A percentile compares a stretch with the other conserved stretches of the same genome.
Conservation (phyloP, 148 eudicot species). For the Linanthus parryae region DNA sequence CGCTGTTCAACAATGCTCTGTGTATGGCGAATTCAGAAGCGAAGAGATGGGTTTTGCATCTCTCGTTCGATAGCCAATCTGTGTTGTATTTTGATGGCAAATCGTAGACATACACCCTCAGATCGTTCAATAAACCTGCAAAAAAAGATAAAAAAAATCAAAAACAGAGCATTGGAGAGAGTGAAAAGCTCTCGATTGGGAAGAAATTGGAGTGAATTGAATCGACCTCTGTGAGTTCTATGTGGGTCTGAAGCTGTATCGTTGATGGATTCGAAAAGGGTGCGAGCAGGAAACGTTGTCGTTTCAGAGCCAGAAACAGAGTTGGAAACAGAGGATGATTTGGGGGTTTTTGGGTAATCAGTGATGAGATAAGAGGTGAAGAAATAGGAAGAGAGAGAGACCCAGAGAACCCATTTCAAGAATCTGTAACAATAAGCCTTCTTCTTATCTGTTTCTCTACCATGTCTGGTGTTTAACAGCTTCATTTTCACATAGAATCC, state of each 20-base stretch:
- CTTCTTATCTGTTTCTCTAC: conserved; percentile 23
- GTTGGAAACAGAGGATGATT: conserved; percentile 9
- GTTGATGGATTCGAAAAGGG: conserved; percentile 30
- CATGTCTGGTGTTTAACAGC: too few species aligned
- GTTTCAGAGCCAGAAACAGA: conserved; percentile 10
- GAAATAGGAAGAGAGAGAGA: conserved; percentile 33
- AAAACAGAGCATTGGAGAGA: neutral
- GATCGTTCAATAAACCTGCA: conserved; percentile 23
- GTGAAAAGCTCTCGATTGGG: neutral
- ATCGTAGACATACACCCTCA: conserved; percentile 68
- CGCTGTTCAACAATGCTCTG: conserved; percentile 35
- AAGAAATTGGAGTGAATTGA: neutral
- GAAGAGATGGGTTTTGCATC: conserved; percentile 66
- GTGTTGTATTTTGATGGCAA: conserved; percentile 59
- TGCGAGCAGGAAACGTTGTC: conserved; percentile 23
- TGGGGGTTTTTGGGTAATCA: conserved; percentile 10
- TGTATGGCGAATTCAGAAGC: conserved; percentile 89
- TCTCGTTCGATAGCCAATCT: conserved; percentile 46
- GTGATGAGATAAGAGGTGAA: conserved; percentile 31
- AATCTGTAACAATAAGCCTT: conserved; percentile 19
- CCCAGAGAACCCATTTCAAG: conserved; percentile 45
- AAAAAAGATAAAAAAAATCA: too few species aligned
- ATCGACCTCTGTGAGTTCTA: too few species aligned
- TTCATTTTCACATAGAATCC: too few species aligned
- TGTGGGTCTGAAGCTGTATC: neutral